These are phyloP conservation scores for Aspergillus glaucus DNA, from an alignment of 2,329 filamentous ascomycete genomes.

Conservation along the genomic window DNA sequence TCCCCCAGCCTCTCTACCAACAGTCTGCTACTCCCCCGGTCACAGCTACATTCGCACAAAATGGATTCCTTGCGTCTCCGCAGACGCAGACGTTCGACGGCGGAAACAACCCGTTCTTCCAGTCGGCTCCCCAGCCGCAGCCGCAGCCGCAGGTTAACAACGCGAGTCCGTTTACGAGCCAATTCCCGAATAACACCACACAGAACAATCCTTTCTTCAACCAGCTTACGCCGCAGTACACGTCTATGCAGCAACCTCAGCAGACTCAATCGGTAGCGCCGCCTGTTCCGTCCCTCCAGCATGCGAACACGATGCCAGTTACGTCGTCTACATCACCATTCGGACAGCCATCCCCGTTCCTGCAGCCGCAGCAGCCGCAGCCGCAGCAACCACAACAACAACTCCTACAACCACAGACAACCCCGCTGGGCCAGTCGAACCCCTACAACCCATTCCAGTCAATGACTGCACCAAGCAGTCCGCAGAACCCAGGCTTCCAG, in stretches of 20 bases:
- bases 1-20: slow-evolving; percentile 35
- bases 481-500: slow-evolving; percentile 20
- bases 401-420: slow-evolving; percentile 11
- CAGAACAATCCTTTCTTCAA: slow-evolving; percentile 35
- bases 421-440: slow-evolving; percentile 6
- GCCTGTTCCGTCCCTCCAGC: slow-evolving; percentile 12
- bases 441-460: slow-evolving; percentile 31
- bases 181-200: slow-evolving; percentile 14
- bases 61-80: slow-evolving; percentile 27
- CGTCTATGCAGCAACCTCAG: slow-evolving; percentile 10
- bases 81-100: slow-evolving; percentile 29
- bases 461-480: slow-evolving; percentile 18
- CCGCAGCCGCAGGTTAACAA: slow-evolving; percentile 20
- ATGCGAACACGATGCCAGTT: slow-evolving; percentile 36
- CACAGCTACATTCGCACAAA: slow-evolving; percentile 29
- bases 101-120: slow-evolving; percentile 41
- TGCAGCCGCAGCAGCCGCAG: slow-evolving; percentile 19
- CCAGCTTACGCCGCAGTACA: slow-evolving; percentile 18
- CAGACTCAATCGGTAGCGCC: slow-evolving; percentile 15
- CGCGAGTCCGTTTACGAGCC: slow-evolving; percentile 14
- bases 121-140: slow-evolving; percentile 13
- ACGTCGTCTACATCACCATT: slow-evolving; percentile 27
- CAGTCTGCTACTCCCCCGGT: slow-evolving; percentile 41
- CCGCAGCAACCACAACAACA: slow-evolving; percentile 18
- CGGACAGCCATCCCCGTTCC: slow-evolving; percentile 20